Conservation (phyloP, 2,329 filamentous ascomycete species). For the Phyllosticta citrichinensis region DNA sequence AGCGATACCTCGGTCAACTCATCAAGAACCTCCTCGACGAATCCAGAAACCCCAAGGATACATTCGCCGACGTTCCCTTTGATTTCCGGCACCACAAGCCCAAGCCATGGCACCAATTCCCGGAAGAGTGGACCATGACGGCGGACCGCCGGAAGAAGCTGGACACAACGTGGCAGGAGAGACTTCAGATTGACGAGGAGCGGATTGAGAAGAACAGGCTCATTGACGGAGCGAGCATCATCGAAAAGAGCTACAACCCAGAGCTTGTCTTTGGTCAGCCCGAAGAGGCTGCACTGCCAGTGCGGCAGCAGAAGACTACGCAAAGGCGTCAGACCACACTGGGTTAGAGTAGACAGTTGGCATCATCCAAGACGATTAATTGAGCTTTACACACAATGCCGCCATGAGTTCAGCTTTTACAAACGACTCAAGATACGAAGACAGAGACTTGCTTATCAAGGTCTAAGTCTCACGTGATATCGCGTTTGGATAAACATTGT, state of each 20-base stretch:
- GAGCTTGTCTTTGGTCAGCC: not conserved
- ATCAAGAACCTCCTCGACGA: conserved; percentile 63
- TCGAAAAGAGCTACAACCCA: conserved; percentile 15
- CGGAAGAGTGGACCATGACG: conserved; percentile 73
- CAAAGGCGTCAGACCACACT: not conserved
- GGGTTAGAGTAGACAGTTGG: not conserved
- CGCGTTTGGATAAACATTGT: not conserved
- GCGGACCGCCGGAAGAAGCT: conserved; percentile 56
- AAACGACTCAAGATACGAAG: not conserved
- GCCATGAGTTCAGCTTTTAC: not conserved
- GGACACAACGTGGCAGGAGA: conserved; percentile 46
- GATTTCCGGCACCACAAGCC: conserved; percentile 76
- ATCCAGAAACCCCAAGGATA: conserved; percentile 66
- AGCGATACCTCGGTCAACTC: conserved; percentile 78
- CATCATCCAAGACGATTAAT: not conserved
- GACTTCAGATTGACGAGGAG: conserved; percentile 44
- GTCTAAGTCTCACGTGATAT: not conserved
- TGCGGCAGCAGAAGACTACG: not conserved
- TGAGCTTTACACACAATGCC: not conserved
- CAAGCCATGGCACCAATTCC: conserved; percentile 61
- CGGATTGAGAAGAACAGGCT: conserved; percentile 45
- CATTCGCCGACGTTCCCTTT: conserved; percentile 79
- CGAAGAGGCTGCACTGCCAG: not conserved
- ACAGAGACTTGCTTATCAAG: not conserved
- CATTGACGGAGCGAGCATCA: conserved; percentile 41